Conservation (phyloP, 306 rosid species). For the Parietaria judaica region DNA sequence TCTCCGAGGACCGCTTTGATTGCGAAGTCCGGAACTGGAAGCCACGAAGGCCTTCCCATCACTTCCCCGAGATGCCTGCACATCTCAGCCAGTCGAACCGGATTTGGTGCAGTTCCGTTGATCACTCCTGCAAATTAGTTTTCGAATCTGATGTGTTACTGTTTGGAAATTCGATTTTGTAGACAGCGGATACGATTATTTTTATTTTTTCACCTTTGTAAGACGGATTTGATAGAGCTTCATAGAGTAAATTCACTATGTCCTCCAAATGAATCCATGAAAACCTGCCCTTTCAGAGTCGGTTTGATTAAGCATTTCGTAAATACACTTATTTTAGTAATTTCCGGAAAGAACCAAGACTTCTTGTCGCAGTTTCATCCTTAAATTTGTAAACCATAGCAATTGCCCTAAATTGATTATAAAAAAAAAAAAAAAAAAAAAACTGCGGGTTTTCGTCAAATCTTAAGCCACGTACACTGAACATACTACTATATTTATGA, state of each 20-base stretch:
- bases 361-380: too few species aligned
- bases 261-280: slow-evolving; percentile 99
- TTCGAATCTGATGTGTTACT: background rate
- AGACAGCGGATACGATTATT: too few species aligned
- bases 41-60: slow-evolving; percentile 91
- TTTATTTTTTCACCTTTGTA: slow-evolving; percentile 44
- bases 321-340: too few species aligned
- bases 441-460: too few species aligned
- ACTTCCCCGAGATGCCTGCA: slow-evolving; percentile 67
- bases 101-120: slow-evolving; percentile 97
- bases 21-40: slow-evolving; percentile 84
- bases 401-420: too few species aligned
- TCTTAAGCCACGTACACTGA: too few species aligned
- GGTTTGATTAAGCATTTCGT: too few species aligned
- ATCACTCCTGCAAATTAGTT: slow-evolving; percentile 54
- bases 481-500: too few species aligned
- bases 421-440: too few species aligned
- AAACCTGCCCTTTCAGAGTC: slow-evolving; percentile 41
- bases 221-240: slow-evolving; percentile 80
- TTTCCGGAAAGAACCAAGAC: too few species aligned
- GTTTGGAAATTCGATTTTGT: too few species aligned
- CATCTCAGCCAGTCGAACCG: slow-evolving; percentile 63
- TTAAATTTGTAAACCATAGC: too few species aligned
- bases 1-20: slow-evolving; percentile 95
- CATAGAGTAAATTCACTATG: slow-evolving; percentile 78